Evolutionary conservation across 768 basidiomycete species (phyloP).

Genomic region (Kwoniella mangroviensis): DNA sequence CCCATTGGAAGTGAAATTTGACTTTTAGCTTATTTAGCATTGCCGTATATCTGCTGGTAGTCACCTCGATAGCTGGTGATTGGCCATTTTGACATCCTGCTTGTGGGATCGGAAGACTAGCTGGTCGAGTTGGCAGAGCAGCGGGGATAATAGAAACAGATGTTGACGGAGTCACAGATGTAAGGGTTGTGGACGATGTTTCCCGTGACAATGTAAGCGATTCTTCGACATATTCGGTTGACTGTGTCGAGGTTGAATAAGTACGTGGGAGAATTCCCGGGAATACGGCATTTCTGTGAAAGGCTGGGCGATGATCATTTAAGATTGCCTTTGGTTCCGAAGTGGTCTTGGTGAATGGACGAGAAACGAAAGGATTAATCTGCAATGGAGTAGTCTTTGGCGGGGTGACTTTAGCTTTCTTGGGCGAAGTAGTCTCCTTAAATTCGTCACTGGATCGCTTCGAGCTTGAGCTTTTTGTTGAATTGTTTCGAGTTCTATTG

Average conservation of each 20-base stretch:
- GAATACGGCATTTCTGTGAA: background rate
- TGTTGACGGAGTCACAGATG: constrained; percentile 8
- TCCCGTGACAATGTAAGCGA: background rate
- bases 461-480: background rate
- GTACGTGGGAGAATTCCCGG: background rate
- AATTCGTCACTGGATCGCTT: background rate
- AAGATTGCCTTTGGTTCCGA: background rate
- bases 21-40: constrained; percentile 24
- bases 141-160: background rate
- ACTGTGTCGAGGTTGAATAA: background rate
- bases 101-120: background rate
- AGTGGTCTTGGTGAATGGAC: background rate
- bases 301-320: background rate
- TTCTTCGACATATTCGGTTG: background rate
- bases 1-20: constrained; percentile 43
- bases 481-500: background rate
- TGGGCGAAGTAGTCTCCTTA: background rate
- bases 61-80: constrained; percentile 5
- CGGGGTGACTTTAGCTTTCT: background rate
- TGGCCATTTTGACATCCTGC: background rate
- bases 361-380: background rate
- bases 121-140: background rate
- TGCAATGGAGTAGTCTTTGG: background rate
- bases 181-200: background rate
- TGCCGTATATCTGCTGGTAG: constrained; percentile 25